phyloP scores from a whole-genome alignment of 2,329 filamentous ascomycete genomes.

The Lasiodiplodia hormozganensis region DNA sequence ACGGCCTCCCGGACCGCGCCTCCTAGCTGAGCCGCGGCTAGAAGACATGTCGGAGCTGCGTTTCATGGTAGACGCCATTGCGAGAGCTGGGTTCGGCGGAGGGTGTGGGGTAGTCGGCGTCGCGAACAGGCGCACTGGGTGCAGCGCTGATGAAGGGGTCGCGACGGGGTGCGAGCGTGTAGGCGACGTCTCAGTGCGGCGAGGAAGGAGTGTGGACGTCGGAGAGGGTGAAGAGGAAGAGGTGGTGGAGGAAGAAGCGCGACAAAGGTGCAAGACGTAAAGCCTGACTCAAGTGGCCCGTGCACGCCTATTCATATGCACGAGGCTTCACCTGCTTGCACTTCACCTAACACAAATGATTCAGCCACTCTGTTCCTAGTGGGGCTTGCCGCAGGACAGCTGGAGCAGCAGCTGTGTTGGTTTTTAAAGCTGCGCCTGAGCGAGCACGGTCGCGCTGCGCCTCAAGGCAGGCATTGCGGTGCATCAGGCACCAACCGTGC shows the following conservation, averaged over 20 bases:
- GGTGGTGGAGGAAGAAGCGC: conserved; percentile 8
- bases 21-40: conserved; percentile 3
- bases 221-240: conserved; percentile 7
- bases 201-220: conserved; percentile 3
- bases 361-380: not conserved
- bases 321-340: not conserved
- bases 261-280: conserved; percentile 14
- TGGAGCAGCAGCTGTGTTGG: too few species aligned
- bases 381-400: not conserved
- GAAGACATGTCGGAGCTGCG: conserved; percentile 1
- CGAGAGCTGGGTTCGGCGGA: not conserved
- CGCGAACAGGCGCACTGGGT: not conserved
- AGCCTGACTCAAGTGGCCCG: not conserved
- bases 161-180: not conserved
- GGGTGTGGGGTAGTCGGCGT: not conserved
- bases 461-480: not conserved
- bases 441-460: not conserved
- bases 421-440: not conserved
- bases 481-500: conserved; percentile 1
- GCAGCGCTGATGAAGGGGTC: not conserved
- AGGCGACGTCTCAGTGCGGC: not conserved
- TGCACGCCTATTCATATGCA: conserved; percentile 1
- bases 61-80: conserved; percentile 26
- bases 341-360: not conserved
- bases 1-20: conserved; percentile 35